Evolutionary conservation across 805 yeast species (phyloP), one percentile per base, ranked within the genome.

Genomic region (Saccharomycopsis schoenii): DNA sequence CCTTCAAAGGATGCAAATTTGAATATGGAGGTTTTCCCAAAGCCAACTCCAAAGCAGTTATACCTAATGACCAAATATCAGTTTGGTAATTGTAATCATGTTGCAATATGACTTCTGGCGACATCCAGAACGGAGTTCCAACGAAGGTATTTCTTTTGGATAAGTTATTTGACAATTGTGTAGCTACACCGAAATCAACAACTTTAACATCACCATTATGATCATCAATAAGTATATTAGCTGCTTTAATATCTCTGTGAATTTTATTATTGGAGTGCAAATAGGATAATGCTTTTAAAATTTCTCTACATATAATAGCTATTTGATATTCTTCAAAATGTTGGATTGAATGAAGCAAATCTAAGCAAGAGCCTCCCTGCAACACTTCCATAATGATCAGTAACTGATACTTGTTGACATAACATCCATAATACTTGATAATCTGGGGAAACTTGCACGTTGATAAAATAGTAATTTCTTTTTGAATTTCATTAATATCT

Each of bases 61-160:
- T 86, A 0, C 93, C 99, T 25, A 91, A 76, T 0, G 97, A 90
- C 99, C 99, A 93, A 60, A 94, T 88, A 70, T 93, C 99, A 1
- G 91, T 96, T 68, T 86, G 88, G 64, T 85, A 87, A 69, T 88
- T 80, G 71, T 93, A 91, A 1, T 94, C 96, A 11, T 74, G 72
- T 56, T 72, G 70, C 60, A 94, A 70, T 47, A 94, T 87, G 15
- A 93, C 88, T 71, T 93, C 99, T 0, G 99, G 99, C 0, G 98
- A 97, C 98, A 93, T 92, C 97, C 97, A 92, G 72, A 83, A 89
- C 14, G 97, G 97, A 0, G 97, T 91, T 1, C 98, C 98, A 58
- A 91, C 97, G 77, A 91, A 86, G 0, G 97, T 89, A 61, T 81
- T 83, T 80, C 67, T 68, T 65, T 85, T 80, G 63, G 83, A 77